A percentile compares a stretch with the other conserved stretches of the same genome.
These are phyloP conservation scores for Chalciporus sp. DNA, from an alignment of 1,284 basidiomycete species.

Conservation along the genomic window DNA sequence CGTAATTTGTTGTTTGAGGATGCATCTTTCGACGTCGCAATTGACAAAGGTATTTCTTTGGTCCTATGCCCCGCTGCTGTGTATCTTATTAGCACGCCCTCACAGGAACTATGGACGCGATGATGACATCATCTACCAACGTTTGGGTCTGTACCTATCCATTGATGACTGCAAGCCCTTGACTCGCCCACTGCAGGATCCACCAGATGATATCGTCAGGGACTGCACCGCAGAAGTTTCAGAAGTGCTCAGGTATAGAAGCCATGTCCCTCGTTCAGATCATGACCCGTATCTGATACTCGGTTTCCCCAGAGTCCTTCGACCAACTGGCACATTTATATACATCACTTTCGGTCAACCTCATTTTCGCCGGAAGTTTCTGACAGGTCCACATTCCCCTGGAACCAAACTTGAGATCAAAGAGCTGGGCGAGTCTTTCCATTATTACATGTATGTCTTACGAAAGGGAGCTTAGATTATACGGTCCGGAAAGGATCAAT, in stretches of 20 bases:
- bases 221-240: conserved; percentile 82
- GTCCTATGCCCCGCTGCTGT: background rate
- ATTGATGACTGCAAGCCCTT: background rate
- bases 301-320: conserved; percentile 57
- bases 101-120: conserved; percentile 89
- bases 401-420: conserved; percentile 65
- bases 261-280: background rate
- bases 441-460: conserved; percentile 80
- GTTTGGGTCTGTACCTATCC: conserved; percentile 71
- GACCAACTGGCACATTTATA: conserved; percentile 67
- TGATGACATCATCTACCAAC: conserved; percentile 88
- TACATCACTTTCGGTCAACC: conserved; percentile 93
- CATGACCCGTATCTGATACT: background rate
- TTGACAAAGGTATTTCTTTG: conserved; percentile 76
- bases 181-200: conserved; percentile 56
- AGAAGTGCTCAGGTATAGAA: conserved; percentile 72
- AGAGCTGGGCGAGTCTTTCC: conserved; percentile 77
- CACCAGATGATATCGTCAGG: conserved; percentile 72
- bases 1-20: conserved; percentile 70
- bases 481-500: background rate
- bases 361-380: conserved; percentile 80
- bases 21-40: conserved; percentile 78
- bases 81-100: background rate
- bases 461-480: conserved; percentile 26
- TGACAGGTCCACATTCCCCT: conserved; percentile 45